These are phyloP conservation scores for Lactarius indigo DNA, from an alignment of 768 basidiomycete species.

Conservation along the genomic window DNA sequence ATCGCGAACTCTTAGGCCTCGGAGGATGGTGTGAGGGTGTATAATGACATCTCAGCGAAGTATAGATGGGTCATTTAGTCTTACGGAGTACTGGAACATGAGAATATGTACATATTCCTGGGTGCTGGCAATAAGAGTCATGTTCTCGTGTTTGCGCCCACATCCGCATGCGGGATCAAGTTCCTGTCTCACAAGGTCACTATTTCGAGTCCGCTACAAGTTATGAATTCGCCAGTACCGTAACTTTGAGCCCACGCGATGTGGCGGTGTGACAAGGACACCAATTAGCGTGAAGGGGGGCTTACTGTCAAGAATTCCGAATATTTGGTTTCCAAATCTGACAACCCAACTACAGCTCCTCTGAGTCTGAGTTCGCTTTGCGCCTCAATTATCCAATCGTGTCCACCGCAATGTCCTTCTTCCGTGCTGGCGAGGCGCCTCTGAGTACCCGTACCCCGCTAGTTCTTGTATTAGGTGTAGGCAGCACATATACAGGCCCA, in stretches of 20 bases:
- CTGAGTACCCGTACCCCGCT: neutral
- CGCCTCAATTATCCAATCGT: neutral
- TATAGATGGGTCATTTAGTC: too few relatives aligned
- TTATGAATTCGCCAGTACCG: neutral
- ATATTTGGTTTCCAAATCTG: slow-evolving; percentile 1
- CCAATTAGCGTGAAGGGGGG: neutral
- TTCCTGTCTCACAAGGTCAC: neutral
- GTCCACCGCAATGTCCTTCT: neutral
- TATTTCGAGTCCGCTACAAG: neutral
- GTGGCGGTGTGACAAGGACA: slow-evolving; percentile 5
- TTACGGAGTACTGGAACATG: neutral
- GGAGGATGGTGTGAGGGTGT: neutral
- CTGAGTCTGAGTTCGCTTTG: neutral
- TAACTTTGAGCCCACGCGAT: neutral
- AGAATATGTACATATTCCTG: neutral
- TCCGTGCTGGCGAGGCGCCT: too few relatives aligned
- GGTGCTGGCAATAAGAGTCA: neutral
- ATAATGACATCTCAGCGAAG: neutral
- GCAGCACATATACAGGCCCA: slow-evolving; percentile 4
- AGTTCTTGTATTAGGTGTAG: slow-evolving; percentile 23
- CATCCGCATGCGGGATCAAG: neutral
- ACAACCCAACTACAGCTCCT: neutral
- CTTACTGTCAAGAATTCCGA: neutral
- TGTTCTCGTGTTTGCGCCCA: neutral
- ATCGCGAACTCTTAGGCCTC: neutral